phyloP scores from a whole-genome alignment of 2,329 filamentous ascomycete species.

The Alternaria sp. region DNA sequence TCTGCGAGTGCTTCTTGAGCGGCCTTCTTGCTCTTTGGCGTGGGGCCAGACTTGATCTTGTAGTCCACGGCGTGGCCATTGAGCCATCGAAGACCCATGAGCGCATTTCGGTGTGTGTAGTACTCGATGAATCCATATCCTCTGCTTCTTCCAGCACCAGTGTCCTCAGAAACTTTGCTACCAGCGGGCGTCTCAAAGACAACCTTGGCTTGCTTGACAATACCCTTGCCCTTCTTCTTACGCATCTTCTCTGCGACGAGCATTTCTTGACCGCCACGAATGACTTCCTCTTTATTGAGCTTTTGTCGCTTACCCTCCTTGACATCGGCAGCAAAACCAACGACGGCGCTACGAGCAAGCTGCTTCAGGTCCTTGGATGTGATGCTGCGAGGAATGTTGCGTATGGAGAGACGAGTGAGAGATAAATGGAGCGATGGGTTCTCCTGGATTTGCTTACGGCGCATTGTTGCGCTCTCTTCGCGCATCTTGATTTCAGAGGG shows the following conservation, averaged over 20 bases:
- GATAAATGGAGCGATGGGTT: slow-evolving; percentile 90
- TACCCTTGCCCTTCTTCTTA: slow-evolving; percentile 80
- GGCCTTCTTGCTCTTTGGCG: slow-evolving; percentile 49
- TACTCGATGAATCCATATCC: slow-evolving; percentile 99
- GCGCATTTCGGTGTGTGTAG: slow-evolving; percentile 86
- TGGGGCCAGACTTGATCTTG: slow-evolving; percentile 54
- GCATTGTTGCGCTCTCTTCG: slow-evolving; percentile 83
- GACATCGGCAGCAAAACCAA: slow-evolving; percentile 91
- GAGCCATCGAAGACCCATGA: slow-evolving; percentile 93
- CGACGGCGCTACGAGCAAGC: slow-evolving; percentile 87
- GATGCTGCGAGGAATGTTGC: slow-evolving; percentile 86
- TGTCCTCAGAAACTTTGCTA: slow-evolving; percentile 78
- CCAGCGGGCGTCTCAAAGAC: slow-evolving; percentile 90
- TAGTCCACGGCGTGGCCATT: slow-evolving; percentile 75
- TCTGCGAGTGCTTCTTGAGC: slow-evolving; percentile 62
- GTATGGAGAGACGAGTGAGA: slow-evolving; percentile 86
- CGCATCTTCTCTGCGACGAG: slow-evolving; percentile 79
- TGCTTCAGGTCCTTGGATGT: slow-evolving; percentile 89
- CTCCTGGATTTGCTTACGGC: slow-evolving; percentile 86
- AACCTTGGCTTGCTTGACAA: slow-evolving; percentile 92
- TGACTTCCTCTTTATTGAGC: slow-evolving; percentile 87
- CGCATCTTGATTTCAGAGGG: slow-evolving; percentile 85
- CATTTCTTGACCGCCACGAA: slow-evolving; percentile 80
- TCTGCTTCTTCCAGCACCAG: slow-evolving; percentile 80
- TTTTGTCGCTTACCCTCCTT: slow-evolving; percentile 77